These are phyloP conservation scores for Arthonia radiata DNA, from an alignment of 495 filamentous ascomycete genomes.

Conservation along the genomic window DNA sequence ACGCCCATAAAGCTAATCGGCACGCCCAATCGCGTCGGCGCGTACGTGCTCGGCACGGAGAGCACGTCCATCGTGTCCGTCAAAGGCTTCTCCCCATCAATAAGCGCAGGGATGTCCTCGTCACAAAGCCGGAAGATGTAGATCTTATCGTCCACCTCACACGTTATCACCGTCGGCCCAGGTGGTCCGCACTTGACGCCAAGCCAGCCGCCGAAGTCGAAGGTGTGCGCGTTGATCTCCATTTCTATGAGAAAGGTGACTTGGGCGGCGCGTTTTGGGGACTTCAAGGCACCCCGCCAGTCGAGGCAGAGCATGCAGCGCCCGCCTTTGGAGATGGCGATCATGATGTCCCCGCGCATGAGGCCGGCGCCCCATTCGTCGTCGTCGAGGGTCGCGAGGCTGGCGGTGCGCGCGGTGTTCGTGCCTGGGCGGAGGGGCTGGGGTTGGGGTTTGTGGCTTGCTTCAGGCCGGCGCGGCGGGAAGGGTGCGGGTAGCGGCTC, in stretches of 20 bases:
- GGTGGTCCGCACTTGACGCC: slow-evolving; percentile 3
- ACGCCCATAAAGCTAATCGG: slow-evolving; percentile 7
- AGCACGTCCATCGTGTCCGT: no score
- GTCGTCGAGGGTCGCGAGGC: no score
- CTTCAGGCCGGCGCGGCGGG: slow-evolving; percentile 1
- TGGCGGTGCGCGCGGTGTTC: no score
- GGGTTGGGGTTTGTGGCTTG: neutral
- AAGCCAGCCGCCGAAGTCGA: slow-evolving; percentile 6
- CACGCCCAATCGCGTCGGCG: slow-evolving; percentile 1
- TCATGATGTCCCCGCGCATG: slow-evolving; percentile 4
- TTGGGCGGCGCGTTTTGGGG: no score
- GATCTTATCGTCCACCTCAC: slow-evolving; percentile 3
- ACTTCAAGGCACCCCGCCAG: slow-evolving; percentile 4
- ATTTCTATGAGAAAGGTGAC: slow-evolving; percentile 4
- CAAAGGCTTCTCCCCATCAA: no score
- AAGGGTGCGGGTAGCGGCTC: neutral
- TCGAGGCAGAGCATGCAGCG: slow-evolving; percentile 5
- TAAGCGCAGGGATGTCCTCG: slow-evolving; percentile 2
- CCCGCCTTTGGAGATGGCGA: slow-evolving; percentile 4
- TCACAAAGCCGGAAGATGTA: slow-evolving; percentile 6
- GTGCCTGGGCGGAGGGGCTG: no score
- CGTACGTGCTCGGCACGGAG: no score
- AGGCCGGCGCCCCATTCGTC: slow-evolving; percentile 8
- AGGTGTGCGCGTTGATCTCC: slow-evolving; percentile 3
- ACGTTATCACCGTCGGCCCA: no score